These are phyloP conservation scores for Schwanniomyces yamadae DNA, from an alignment of 805 yeast species.

Conservation along the genomic window DNA sequence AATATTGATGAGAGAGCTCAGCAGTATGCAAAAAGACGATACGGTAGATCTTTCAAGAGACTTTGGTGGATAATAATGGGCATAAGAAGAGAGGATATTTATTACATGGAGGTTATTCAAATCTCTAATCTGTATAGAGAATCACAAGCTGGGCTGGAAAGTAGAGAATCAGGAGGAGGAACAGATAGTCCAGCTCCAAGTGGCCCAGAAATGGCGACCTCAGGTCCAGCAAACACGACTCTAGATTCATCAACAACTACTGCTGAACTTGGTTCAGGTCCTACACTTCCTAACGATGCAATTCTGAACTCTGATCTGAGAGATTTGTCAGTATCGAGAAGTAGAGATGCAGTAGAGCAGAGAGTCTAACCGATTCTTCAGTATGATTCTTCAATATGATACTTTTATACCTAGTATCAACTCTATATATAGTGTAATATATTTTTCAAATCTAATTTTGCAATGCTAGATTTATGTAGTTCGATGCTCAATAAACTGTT, in stretches of 20 bases:
- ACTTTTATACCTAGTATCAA: too few species aligned
- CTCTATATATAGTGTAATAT: too few species aligned
- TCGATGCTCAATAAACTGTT: too few species aligned
- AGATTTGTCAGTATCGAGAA: conserved; percentile 4
- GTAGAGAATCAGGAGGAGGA: background rate
- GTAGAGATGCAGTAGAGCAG: conserved; percentile 20
- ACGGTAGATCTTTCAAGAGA: conserved; percentile 26
- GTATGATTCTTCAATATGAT: too few species aligned
- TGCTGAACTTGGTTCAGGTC: background rate
- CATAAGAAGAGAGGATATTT: conserved; percentile 45
- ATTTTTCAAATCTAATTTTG: too few species aligned
- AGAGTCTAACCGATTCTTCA: conserved; percentile 17
- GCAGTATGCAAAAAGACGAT: conserved; percentile 34
- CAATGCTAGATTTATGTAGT: too few species aligned
- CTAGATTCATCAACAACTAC: background rate
- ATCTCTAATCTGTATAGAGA: too few species aligned
- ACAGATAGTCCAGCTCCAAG: background rate
- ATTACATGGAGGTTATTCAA: conserved; percentile 21
- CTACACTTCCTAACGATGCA: background rate
- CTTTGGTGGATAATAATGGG: conserved; percentile 61
- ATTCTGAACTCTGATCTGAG: background rate
- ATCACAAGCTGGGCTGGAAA: background rate
- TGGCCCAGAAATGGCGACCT: background rate
- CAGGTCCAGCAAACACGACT: background rate
- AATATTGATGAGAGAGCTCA: conserved; percentile 48